A percentile compares a stretch with the other conserved stretches of the same genome.
phyloP scores from a whole-genome alignment of 1,139 yeast genomes.

The Saccharomyces hybrid region DNA sequence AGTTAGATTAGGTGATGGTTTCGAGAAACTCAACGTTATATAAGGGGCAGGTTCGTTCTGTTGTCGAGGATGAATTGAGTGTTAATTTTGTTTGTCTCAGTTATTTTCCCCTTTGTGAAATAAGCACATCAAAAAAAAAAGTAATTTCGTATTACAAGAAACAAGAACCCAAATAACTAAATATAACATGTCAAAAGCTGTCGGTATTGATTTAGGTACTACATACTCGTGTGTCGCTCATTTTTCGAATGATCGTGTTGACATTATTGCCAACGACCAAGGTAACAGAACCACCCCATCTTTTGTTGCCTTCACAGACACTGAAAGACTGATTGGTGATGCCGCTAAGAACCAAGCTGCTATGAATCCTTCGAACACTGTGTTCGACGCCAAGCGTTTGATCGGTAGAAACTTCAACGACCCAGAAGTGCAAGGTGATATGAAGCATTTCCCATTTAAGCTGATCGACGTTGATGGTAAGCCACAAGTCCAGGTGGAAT shows the following conservation, averaged over 20 bases:
- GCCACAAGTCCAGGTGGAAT: too few species aligned
- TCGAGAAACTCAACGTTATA: not conserved
- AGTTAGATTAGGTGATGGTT: not conserved
- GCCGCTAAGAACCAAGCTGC: too few species aligned
- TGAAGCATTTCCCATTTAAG: too few species aligned
- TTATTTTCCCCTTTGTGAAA: not conserved
- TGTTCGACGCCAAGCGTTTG: too few species aligned
- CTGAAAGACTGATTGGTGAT: too few species aligned
- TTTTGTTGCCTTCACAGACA: too few species aligned
- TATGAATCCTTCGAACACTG: too few species aligned
- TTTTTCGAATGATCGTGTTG: constrained; percentile 56
- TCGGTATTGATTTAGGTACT: constrained; percentile 64
- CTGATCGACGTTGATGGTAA: too few species aligned
- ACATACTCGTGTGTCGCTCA: constrained; percentile 77
- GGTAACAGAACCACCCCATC: too few species aligned
- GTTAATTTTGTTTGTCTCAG: not conserved
- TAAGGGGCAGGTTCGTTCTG: not conserved
- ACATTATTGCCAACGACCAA: not conserved
- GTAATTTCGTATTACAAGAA: not conserved
- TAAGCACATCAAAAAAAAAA: not conserved
- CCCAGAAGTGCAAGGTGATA: too few species aligned
- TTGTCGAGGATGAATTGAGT: not conserved
- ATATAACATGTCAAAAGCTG: constrained; percentile 6
- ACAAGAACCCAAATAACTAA: constrained; percentile 4
- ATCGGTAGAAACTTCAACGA: too few species aligned